Evolutionary conservation across 1,284 basidiomycete species (phyloP).

Genomic region (Fomitopsis schrenkii): DNA sequence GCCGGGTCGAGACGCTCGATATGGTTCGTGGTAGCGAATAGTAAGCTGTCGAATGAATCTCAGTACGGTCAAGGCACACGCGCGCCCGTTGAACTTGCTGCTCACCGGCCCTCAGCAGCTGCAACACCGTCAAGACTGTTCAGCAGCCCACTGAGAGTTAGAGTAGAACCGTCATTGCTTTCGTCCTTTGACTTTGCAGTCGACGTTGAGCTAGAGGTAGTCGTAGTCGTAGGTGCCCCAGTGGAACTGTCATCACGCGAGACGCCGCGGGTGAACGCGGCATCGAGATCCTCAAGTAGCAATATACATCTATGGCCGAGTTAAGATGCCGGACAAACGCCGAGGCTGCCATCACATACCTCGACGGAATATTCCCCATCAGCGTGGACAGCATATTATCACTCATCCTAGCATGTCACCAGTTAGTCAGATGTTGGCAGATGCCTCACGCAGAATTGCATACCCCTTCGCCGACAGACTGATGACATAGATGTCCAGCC

Average conservation of each 20-base stretch:
- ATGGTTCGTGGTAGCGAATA: constrained; percentile 83
- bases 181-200: constrained; percentile 39
- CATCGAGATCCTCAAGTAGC: constrained; percentile 84
- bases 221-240: constrained; percentile 53
- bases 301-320: constrained; percentile 65
- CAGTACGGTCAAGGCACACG: background rate
- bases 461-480: constrained; percentile 82
- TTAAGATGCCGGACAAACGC: constrained; percentile 3
- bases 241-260: constrained; percentile 76
- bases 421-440: background rate
- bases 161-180: constrained; percentile 67
- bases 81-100: constrained; percentile 9
- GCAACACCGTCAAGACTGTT: constrained; percentile 87
- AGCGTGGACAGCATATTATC: constrained; percentile 80
- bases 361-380: constrained; percentile 80
- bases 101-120: constrained; percentile 79
- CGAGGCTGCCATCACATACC: constrained; percentile 37
- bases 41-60: constrained; percentile 41
- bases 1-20: constrained; percentile 84
- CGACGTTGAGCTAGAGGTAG: constrained; percentile 34
- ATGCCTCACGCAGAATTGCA: constrained; percentile 15
- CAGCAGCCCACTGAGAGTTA: constrained; percentile 76
- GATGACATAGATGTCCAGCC: constrained; percentile 86
- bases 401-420: constrained; percentile 59
- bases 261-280: constrained; percentile 80